Evolutionary conservation across 2,329 filamentous ascomycete genomes (phyloP), one percentile per base, ranked within the genome.

Genomic region (Colletotrichum falcatum): DNA sequence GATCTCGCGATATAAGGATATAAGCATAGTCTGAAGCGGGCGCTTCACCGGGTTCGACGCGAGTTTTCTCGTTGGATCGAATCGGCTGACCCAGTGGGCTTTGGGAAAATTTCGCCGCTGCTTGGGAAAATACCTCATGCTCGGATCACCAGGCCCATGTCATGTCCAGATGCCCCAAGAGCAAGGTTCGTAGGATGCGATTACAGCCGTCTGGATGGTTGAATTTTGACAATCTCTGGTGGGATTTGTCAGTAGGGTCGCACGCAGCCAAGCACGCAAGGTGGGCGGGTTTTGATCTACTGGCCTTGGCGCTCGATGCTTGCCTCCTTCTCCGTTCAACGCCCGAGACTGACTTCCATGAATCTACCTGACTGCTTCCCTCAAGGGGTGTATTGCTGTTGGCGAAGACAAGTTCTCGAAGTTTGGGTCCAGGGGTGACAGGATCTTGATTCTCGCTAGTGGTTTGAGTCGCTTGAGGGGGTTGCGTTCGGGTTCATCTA

Each of bases 71-170:
- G 28, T 46, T 42, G 49, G 18, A 63, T 23, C 37, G 9, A 28
- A 49, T 5, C 37, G 46, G 26, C 12, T n/a, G 61, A 35, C 14
- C 39, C 8, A 9, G 61, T n/a, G 42, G 35, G 23, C 33, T 8
- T 6, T 23, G 46, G 48, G 18, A 20, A 63, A 63, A 35, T 12
- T 54, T 23, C 11, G 26, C 44, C 37, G 12, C 42, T 46, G 26
- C 26, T 55, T 42, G 18, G 35, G 30, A 23, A 63, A 66, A 66
- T 62, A 60, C 64, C 64, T 66, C 64, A 66, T 66, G 53, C 18
- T 46, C 39, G 61, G 12, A 26, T 55, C 33, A 26, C 53, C n/a
- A 20, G 51, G 44, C 26, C 49, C 35, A 37, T 30, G 14, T 39
- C 35, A 46, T 28, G 14, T 39, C 51, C 39, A 64, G 28, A 26